phyloP scores from a whole-genome alignment of 192 early-diverging fungal genomes.

The Backusella luteola region DNA sequence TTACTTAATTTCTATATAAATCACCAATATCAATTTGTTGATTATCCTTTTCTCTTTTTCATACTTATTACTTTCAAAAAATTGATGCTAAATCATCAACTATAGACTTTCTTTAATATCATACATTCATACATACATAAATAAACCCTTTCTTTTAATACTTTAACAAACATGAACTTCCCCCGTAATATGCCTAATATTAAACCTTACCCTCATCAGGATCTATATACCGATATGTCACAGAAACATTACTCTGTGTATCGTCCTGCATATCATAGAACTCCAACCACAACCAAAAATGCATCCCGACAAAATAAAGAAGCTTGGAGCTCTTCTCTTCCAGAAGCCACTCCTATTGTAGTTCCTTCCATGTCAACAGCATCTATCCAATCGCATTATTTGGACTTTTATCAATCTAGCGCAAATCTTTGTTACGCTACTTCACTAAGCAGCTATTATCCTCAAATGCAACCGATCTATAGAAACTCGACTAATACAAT shows the following conservation, averaged over 20 bases:
- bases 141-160: conserved; percentile 1
- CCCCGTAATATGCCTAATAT: conserved; percentile 17
- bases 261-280: conserved; percentile 14
- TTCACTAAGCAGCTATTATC: not conserved
- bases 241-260: conserved; percentile 8
- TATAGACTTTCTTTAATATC: not conserved
- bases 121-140: not conserved
- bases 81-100: not conserved
- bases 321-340: not conserved
- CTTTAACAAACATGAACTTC: conserved; percentile 13
- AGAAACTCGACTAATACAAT: conserved; percentile 1
- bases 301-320: conserved; percentile 9
- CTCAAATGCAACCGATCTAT: not conserved
- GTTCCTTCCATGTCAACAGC: conserved; percentile 17
- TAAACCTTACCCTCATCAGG: conserved; percentile 19
- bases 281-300: not conserved
- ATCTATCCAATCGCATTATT: not conserved
- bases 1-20: conserved; percentile 8
- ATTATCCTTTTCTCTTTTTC: not conserved
- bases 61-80: not conserved
- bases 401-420: conserved; percentile 7
- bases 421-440: not conserved
- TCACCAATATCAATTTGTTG: not conserved
- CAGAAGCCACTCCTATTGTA: conserved; percentile 14
- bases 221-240: conserved; percentile 1